These are phyloP conservation scores for Aquilaria sinensis DNA, from an alignment of 345 rosid genomes.

Conservation along the genomic window DNA sequence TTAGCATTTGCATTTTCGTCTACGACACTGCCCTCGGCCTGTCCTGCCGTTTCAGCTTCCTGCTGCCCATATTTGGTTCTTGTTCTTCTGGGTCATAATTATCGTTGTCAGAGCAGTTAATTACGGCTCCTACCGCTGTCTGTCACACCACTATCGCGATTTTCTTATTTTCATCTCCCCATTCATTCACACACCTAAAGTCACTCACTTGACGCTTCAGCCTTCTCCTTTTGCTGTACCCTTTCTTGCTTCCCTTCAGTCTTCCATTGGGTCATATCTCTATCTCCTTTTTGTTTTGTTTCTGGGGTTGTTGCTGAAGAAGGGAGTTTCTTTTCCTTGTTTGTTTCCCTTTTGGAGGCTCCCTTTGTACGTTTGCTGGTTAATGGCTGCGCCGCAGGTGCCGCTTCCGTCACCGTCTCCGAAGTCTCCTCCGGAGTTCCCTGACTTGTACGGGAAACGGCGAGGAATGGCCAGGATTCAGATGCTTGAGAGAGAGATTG, in stretches of 20 bases:
- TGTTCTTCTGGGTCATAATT: constrained; percentile 26
- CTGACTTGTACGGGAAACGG: constrained; percentile 93
- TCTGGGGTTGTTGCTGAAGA: constrained; percentile 1
- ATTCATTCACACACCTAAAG: constrained; percentile 24
- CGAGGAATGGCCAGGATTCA: constrained; percentile 75
- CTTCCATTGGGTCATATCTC: not conserved
- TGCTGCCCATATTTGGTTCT: constrained; percentile 14
- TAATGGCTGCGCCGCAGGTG: constrained; percentile 42
- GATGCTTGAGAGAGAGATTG: constrained; percentile 85
- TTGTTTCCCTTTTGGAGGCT: constrained; percentile 1
- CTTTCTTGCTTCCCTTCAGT: constrained; percentile 5
- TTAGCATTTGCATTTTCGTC: constrained; percentile 12
- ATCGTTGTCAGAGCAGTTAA: constrained; percentile 55
- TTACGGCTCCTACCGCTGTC: constrained; percentile 54
- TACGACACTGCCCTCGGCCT: not conserved
- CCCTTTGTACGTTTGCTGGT: constrained; percentile 1
- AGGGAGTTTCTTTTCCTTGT: not conserved
- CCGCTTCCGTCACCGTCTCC: constrained; percentile 61
- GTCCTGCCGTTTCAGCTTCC: constrained; percentile 14
- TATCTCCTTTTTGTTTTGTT: not conserved
- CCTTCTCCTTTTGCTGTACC: constrained; percentile 20
- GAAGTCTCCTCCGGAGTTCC: constrained; percentile 88
- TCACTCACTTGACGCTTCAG: constrained; percentile 9
- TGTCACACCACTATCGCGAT: too few relatives aligned
- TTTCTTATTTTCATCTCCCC: constrained; percentile 2